Percentiles rank a stretch among this genome's conserved stretches.
Evolutionary conservation across 2,329 filamentous ascomycete genomes (phyloP).

Genomic region (Pseudopyrenochaeta lycopersici): DNA sequence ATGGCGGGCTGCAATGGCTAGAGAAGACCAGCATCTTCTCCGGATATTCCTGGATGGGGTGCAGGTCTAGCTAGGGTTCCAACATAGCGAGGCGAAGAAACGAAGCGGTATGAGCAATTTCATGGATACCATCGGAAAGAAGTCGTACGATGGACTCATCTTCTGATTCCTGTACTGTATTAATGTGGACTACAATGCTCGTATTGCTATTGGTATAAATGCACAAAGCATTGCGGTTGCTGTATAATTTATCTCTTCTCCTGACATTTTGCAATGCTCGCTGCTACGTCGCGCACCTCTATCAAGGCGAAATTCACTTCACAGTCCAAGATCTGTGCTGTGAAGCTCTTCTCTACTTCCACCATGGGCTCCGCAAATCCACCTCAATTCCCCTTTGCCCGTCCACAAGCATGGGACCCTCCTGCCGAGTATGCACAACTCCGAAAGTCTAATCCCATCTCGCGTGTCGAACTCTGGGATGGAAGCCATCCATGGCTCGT

Average conservation of each 20-base stretch:
- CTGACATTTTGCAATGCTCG: no score
- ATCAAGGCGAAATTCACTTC: no score
- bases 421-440: conserved; percentile 57
- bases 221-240: background rate
- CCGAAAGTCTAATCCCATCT: conserved; percentile 55
- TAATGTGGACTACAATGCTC: background rate
- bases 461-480: conserved; percentile 58
- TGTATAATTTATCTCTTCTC: background rate
- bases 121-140: background rate
- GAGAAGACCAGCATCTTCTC: no score
- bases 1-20: no score
- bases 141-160: background rate
- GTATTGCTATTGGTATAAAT: background rate
- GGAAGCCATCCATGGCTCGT: conserved; percentile 59
- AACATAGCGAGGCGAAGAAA: no score
- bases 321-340: no score
- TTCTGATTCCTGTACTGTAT: background rate
- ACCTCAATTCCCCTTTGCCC: conserved; percentile 52
- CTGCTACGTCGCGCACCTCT: no score
- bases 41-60: no score
- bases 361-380: conserved; percentile 2
- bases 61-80: no score
- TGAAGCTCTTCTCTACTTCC: conserved; percentile 2
- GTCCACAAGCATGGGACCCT: conserved; percentile 50
- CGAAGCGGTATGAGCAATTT: no score